A percentile compares a stretch with the other conserved stretches of the same genome.
phyloP scores from a whole-genome alignment of 2,329 filamentous ascomycete species.

The Exophiala aquamarina region DNA sequence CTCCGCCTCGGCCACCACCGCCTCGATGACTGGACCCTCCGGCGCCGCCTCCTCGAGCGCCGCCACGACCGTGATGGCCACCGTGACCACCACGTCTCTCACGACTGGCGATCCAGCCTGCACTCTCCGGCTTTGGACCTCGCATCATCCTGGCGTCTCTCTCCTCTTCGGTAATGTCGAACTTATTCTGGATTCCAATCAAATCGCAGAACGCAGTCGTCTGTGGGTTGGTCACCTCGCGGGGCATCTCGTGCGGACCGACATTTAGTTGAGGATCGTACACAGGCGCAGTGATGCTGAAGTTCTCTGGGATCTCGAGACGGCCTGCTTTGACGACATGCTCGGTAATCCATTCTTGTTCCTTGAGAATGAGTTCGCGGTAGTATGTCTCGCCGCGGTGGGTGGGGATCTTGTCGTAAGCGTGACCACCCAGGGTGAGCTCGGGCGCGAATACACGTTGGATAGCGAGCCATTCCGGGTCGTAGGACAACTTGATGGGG shows the following conservation, averaged over 20 bases:
- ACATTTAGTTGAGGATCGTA: conserved; percentile 62
- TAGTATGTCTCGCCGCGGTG: conserved; percentile 72
- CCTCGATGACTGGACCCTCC: conserved; percentile 5
- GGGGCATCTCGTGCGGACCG: conserved; percentile 62
- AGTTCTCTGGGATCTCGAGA: conserved; percentile 74
- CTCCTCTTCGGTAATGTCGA: conserved; percentile 71
- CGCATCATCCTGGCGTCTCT: conserved; percentile 57
- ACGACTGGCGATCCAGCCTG: conserved; percentile 14
- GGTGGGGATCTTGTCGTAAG: conserved; percentile 51
- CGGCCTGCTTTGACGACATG: conserved; percentile 65
- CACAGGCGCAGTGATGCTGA: conserved; percentile 71
- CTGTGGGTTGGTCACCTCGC: conserved; percentile 84
- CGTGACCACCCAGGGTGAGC: conserved; percentile 66
- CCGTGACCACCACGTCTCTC: conserved; percentile 21
- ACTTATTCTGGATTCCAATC: conserved; percentile 73
- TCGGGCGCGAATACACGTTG: conserved; percentile 73
- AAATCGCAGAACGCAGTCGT: conserved; percentile 79
- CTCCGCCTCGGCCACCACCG: conserved; percentile 14
- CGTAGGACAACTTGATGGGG: conserved; percentile 71
- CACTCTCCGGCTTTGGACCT: conserved; percentile 54
- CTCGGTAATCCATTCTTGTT: conserved; percentile 77
- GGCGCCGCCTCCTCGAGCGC: conserved; percentile 17
- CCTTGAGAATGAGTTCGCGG: conserved; percentile 63
- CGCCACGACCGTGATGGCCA: conserved; percentile 22
- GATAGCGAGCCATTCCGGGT: conserved; percentile 94